A percentile compares a stretch with the other conserved stretches of the same genome.
These are phyloP conservation scores for Yarrowia deformans DNA, from an alignment of 805 yeast genomes.

Conservation along the genomic window DNA sequence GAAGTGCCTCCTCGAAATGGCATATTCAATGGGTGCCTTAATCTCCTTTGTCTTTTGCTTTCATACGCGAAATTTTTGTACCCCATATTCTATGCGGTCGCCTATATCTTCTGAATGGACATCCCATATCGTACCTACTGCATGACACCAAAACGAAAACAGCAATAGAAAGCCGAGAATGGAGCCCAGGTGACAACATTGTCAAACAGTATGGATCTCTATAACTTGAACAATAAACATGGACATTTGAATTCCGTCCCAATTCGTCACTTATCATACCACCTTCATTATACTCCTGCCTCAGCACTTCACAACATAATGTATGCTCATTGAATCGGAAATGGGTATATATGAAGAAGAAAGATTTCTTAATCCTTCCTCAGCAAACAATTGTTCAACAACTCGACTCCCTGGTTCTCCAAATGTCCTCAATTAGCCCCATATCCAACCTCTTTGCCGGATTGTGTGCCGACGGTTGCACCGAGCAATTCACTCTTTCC, in stretches of 20 bases:
- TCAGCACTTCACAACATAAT: background rate
- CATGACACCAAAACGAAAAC: background rate
- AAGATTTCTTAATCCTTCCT: background rate
- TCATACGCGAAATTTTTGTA: background rate
- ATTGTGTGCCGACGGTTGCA: background rate
- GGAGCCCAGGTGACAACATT: no score
- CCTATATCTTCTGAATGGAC: background rate
- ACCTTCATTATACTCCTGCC: background rate
- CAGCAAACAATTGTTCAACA: background rate
- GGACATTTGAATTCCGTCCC: background rate
- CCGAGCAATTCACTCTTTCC: background rate
- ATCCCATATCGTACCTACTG: background rate
- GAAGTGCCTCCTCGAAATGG: background rate
- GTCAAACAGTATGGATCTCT: no score
- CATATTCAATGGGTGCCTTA: background rate
- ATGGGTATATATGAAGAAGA: background rate
- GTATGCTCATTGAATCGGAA: background rate
- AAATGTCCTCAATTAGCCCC: slow-evolving; percentile 21
- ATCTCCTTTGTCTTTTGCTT: background rate
- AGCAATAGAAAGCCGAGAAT: background rate
- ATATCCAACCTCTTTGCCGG: slow-evolving; percentile 17
- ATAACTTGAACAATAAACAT: no score
- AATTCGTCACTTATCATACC: background rate
- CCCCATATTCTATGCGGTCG: background rate
- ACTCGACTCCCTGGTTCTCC: background rate